Base-by-base conservation (phyloP, 1,139 yeast genomes). In the Magnusiomyces clavatus region DNA sequence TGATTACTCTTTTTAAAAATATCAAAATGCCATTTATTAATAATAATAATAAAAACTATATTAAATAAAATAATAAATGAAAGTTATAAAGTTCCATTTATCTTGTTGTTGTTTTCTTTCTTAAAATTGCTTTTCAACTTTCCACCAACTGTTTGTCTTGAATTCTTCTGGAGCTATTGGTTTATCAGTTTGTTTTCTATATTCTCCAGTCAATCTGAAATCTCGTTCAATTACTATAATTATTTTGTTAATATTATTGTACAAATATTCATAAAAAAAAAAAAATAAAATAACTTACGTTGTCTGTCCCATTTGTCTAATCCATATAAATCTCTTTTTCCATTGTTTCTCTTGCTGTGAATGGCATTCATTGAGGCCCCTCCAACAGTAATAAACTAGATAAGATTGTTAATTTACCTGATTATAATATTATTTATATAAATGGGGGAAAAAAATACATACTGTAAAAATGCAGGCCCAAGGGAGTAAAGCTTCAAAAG, bases 121-220 rank as follows among this genome's bases (percentile, higher is more conserved):
- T 12, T 40, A 43, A 43, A 43, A 43, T 43, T 31, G 46, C 29
- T 43, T 43, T 31, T 43, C 46, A 19, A 53, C 54, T 68, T 71
- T 72, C 76, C 77, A 72, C 57, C 69, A 61, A 35, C 81, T 77
- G 64, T 77, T 79, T 43, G 78, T 74, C 67, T 78, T 80, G 71
- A 81, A 86, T 48, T 76, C 77, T 58, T 83, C 90, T 41, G 90
- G 89, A 11, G 95, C 95, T 49, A 77, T 70, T 8, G 90, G 77
- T 51, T 77, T 79, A 58, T 80, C 81, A 50, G 77, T 69, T 66
- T 86, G 94, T 29, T 83, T 90, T 64, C 95, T 76, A 61, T 72
- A 74, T 46, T 76, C 75, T 24, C 95, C 95, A 11, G 95, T 86
- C 62, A 86, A 72, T 59, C 89, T 75, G 65, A 78, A 75, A 67